These are phyloP conservation scores for Suillus brevipes DNA, from an alignment of 768 basidiomycete genomes.

Conservation along the genomic window DNA sequence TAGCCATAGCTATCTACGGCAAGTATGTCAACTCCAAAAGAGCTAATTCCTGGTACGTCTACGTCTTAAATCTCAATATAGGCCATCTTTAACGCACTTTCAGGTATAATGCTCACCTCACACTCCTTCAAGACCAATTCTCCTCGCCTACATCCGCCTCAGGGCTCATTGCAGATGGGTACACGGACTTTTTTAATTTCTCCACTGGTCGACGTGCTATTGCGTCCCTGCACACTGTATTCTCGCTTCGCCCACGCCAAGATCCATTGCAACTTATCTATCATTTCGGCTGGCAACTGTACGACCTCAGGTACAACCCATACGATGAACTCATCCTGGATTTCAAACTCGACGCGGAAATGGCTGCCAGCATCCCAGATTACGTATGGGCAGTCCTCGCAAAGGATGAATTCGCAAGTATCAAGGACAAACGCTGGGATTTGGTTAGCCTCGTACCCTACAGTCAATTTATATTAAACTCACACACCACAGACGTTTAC, in stretches of 20 bases:
- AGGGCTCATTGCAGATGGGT: slow-evolving; percentile 64
- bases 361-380: slow-evolving; percentile 46
- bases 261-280: slow-evolving; percentile 69
- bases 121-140: slow-evolving; percentile 71
- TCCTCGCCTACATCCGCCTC: slow-evolving; percentile 55
- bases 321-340: slow-evolving; percentile 74
- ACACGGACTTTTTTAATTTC: slow-evolving; percentile 80
- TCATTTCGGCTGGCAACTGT: slow-evolving; percentile 60
- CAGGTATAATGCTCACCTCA: slow-evolving; percentile 63
- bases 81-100: slow-evolving; percentile 12
- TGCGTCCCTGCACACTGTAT: slow-evolving; percentile 74
- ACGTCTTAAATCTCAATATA: slow-evolving; percentile 8
- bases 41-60: slow-evolving; percentile 66
- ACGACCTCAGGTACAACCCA: slow-evolving; percentile 75
- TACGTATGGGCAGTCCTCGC: slow-evolving; percentile 85
- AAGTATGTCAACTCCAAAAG: slow-evolving; percentile 55
- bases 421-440: slow-evolving; percentile 82
- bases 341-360: slow-evolving; percentile 60
- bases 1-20: slow-evolving; percentile 59
- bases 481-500: slow-evolving; percentile 68
- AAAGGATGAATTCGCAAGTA: slow-evolving; percentile 72
- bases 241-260: slow-evolving; percentile 80
- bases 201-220: slow-evolving; percentile 84
- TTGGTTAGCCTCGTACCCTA: slow-evolving; percentile 54
- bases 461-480: slow-evolving; percentile 6